Evolutionary conservation across 2,329 filamentous ascomycete genomes (phyloP), one percentile per base, ranked within the genome.

Genomic region (Coniella vitis): DNA sequence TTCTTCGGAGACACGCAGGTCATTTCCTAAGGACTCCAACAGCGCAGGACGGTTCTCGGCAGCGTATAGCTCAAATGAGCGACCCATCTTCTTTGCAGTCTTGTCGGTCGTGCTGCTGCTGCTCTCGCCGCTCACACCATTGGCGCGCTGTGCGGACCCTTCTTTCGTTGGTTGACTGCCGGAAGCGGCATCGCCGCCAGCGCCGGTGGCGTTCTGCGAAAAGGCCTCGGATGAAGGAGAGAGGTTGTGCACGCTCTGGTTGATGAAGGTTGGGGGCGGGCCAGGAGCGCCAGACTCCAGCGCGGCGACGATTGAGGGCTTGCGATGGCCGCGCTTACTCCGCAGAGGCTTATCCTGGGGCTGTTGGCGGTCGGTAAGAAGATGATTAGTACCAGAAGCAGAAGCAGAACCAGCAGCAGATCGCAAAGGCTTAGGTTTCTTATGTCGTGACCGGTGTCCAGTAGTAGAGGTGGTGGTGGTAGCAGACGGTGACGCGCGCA

Each of bases 271-370:
- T 32, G 70, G 66, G 54, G 64, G 69, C 49, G 66, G 61, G 20
- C 61, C 61, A 17, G 47, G 49, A 38, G 52, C 40, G 25, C 40
- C 40, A 13, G 40, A 38, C 56, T 52, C 49, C 49, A 52, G 12
- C 54, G 69, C 69, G 51, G 68, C 65, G 48, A 72, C 62, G 47
- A 72, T 64, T 32, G 77, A 78, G 20, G 74, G 69, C 65, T 84
- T 84, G 46, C 84, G 71, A 60, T 87, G 83, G 52, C 82, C 82
- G 47, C 86, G 78, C 71, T 90, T 90, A 54, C 79, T 83, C 29
- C 86, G 79, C 55, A 89, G 70, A 25, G 86, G 86, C 66, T 89
- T 89, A 60, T 89, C 85, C 66, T 87, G 84, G 31, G 86, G 86
- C 83, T 87, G 63, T 60, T 49, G 54, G 42, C 52, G 52, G 19